These are phyloP conservation scores for Tilletia horrida DNA, from an alignment of 1,284 basidiomycete genomes.

Conservation along the genomic window DNA sequence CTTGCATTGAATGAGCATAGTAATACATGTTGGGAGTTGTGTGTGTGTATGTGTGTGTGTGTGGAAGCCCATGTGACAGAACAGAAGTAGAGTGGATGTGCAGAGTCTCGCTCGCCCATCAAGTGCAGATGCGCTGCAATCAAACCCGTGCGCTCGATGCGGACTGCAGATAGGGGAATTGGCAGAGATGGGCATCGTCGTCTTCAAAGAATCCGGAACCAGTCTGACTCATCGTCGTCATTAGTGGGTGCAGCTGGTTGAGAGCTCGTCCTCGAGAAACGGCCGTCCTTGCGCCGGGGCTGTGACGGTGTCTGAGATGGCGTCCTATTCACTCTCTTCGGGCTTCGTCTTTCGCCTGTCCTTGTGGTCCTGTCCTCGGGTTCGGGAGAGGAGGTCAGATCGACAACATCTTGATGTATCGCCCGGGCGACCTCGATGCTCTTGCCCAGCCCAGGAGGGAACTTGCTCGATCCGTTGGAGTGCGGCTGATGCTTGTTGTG, in stretches of 20 bases:
- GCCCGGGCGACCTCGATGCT: background rate
- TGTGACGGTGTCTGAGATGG: background rate
- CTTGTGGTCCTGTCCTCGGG: background rate
- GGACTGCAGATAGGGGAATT: too few relatives aligned
- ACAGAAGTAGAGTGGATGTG: too few relatives aligned
- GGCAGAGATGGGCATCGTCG: background rate
- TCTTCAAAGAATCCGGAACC: constrained; percentile 7
- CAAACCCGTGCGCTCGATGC: too few relatives aligned
- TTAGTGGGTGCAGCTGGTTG: background rate
- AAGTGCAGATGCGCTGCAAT: too few relatives aligned
- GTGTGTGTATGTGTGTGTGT: too few relatives aligned
- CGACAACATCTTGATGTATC: constrained; percentile 5
- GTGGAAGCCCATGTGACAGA: too few relatives aligned
- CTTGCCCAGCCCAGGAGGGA: constrained; percentile 4
- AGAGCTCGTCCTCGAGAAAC: background rate
- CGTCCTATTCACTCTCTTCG: background rate
- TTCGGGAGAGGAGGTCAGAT: constrained; percentile 11
- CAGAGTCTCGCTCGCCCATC: too few relatives aligned
- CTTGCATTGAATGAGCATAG: too few relatives aligned
- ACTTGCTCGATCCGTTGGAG: background rate
- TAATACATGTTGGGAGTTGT: too few relatives aligned
- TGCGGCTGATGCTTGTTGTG: too few relatives aligned
- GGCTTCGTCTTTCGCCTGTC: background rate
- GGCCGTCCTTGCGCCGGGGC: background rate
- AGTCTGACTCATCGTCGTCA: constrained; percentile 7